Evolutionary conservation across 2,329 filamentous ascomycete genomes (phyloP), one percentile per base, ranked within the genome.

Genomic region (Sporothrix phasma): DNA sequence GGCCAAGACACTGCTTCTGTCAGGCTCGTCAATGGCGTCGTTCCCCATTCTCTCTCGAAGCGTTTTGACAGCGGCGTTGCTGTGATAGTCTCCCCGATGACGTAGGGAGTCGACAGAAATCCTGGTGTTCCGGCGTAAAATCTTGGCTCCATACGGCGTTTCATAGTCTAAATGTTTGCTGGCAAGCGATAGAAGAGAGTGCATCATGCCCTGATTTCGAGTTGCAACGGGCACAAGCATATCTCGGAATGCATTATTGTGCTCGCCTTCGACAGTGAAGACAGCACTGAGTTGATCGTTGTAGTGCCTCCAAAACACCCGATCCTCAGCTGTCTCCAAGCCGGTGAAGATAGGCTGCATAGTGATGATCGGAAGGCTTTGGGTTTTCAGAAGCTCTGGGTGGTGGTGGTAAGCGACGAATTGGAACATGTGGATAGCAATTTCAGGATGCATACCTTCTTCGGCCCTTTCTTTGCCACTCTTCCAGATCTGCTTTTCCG

Each of bases 401-500:
- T 5, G 5, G 13, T 26, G 31, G 5, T 39, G n/a, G 51, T 37
- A 24, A 39, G 51, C 10, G 3, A 17, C 11, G 41, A 37, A 43
- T 54, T 15, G 31, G 11, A 24, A n/a, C 7, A 19, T 37, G 34
- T 37, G 15, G 10, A 13, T 11, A 13, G 34, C 3, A 10, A 34
- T 34, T 34, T 8, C n/a, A n/a, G 8, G 4, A 34, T 34, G 4
- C 19, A 39, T 77, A 84, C 84, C 83, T 77, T 90, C 86, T 77
- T 88, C 86, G 39, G 84, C 81, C 72, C 81, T 88, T 74, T 93
- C 88, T 72, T 85, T 90, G 31, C 91, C 90, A 71, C 90, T 92
- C 74, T 87, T 90, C 92, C 92, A 96, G 61, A 91, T 83, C 65
- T 90, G 88, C 73, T 91, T 91, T 67, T 90, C 88, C 60, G 90